Base-by-base conservation (phyloP, 2,329 filamentous ascomycete species). In the Cladorrhinum sp. region DNA sequence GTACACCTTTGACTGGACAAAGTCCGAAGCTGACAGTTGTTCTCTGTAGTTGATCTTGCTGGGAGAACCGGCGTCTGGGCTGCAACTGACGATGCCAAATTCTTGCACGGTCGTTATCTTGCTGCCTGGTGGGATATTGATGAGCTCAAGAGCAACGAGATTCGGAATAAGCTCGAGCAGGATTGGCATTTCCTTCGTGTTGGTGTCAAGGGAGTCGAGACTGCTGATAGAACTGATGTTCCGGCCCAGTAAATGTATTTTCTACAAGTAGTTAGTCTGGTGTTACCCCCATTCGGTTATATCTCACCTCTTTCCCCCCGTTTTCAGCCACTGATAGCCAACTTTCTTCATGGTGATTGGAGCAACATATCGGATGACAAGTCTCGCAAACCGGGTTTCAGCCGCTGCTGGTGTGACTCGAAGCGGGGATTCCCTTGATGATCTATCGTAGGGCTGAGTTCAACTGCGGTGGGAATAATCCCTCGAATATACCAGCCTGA, bases 11-110 rank as follows among this genome's bases (percentile, higher is more conserved):
- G 41, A 4, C 16, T 8, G 41, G 6, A 41, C 7, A 41, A 41
- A n/a, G 10, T 16, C 36, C 22, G 5, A 22, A 10, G 20, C 36
- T 41, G 12, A 41, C 36, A 41, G 36, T n/a, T 3, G 4, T 20
- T 45, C 4, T n/a, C 20, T n/a, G 16, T 41, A 67, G 65, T 50
- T 12, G 48, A 63, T 3, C 62, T 70, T 3, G 52, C 66, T 2
- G 65, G 62, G 9, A 48, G 65, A 3, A 66, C 67, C 54, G 66
- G 62, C 4, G 65, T 68, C n/a, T 70, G 66, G 63, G 56, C 60
- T 10, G 64, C 67, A 4, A 65, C 55, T 13, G 53, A 62, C 2
- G 67, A 68, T 41, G 67, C 67, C 13, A 50, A 38, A 25, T 69
- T 67, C 53, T 60, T 69, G 5, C 68, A 70, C 24, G 65, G 67